A percentile compares a stretch with the other conserved stretches of the same genome.
These are phyloP conservation scores for Ichthyophthirius multifiliis DNA, from an alignment of 169 alveolate genomes.

Conservation along the genomic window DNA sequence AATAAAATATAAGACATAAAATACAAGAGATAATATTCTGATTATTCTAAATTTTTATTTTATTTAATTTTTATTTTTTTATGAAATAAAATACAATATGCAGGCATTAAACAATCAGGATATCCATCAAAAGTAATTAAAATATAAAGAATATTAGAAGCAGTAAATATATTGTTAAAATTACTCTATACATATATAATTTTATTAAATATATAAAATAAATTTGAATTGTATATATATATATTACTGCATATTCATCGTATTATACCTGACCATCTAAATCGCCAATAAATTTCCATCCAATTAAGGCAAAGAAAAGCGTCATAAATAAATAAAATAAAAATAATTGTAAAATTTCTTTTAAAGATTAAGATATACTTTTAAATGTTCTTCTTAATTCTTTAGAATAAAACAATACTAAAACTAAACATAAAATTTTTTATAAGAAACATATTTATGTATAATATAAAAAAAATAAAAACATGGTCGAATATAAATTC, in stretches of 20 bases:
- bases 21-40: no score
- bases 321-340: background rate
- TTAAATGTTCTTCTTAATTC: constrained; percentile 5
- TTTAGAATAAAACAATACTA: background rate
- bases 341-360: background rate
- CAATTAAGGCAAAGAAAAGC: background rate
- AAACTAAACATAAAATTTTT: background rate
- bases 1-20: constrained; percentile 25
- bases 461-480: no score
- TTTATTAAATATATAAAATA: background rate
- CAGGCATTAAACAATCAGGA: background rate
- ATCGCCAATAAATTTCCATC: constrained; percentile 9
- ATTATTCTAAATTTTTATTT: no score
- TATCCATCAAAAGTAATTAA: constrained; percentile 14
- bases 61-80: no score
- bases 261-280: background rate
- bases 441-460: no score
- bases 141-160: background rate
- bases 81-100: background rate
- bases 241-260: background rate
- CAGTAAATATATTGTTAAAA: background rate
- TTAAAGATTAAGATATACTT: background rate
- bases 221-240: background rate
- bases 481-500: background rate
- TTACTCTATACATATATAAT: no score